These are phyloP conservation scores for Alloteropsis semialata DNA, from an alignment of 176 grass and related monocot species.

Conservation along the genomic window DNA sequence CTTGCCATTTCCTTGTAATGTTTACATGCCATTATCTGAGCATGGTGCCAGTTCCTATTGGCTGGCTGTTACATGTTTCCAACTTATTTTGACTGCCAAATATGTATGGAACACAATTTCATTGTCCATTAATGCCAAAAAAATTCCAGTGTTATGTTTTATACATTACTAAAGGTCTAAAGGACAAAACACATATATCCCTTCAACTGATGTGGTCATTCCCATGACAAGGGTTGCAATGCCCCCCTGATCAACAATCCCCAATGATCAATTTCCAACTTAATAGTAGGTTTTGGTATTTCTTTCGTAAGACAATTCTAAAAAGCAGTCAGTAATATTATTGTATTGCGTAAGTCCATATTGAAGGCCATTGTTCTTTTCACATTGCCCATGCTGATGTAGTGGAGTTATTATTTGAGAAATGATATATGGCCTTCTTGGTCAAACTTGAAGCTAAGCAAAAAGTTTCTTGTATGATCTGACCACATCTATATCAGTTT, in stretches of 20 bases:
- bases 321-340: neutral
- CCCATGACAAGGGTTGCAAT: neutral
- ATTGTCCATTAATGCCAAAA: neutral
- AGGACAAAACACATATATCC: neutral
- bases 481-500: neutral
- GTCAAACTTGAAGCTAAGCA: neutral
- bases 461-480: neutral
- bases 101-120: neutral
- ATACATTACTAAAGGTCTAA: neutral
- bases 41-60: neutral
- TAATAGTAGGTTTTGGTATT: neutral
- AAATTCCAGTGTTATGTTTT: neutral
- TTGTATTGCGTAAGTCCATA: neutral
- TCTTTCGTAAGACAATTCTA: neutral
- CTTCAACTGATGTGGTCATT: neutral
- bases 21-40: neutral
- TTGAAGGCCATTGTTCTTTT: neutral
- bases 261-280: neutral
- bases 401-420: neutral
- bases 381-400: neutral
- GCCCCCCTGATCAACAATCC: neutral
- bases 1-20: conserved; percentile 6
- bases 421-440: neutral
- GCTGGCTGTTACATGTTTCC: neutral
- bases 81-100: neutral